These are phyloP conservation scores for Exophiala calicioides DNA, from an alignment of 2,329 filamentous ascomycete species.

Conservation along the genomic window DNA sequence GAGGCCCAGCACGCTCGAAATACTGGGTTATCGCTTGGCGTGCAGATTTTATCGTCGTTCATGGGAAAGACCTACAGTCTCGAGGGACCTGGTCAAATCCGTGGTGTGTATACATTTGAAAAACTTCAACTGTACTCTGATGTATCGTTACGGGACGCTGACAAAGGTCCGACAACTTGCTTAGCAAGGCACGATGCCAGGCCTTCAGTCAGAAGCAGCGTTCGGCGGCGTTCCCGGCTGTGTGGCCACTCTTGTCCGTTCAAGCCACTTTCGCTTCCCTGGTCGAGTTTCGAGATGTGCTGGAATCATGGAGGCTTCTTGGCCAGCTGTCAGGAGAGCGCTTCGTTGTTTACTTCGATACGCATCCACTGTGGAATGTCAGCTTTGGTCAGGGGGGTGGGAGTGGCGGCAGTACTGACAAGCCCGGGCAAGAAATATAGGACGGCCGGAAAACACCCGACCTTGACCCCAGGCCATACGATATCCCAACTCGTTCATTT, in stretches of 20 bases:
- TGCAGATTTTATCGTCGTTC: constrained; percentile 2
- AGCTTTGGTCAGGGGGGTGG: constrained; percentile 18
- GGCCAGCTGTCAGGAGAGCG: constrained; percentile 75
- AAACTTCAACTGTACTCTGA: constrained; percentile 12
- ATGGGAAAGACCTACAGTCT: too few species aligned
- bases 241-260: constrained; percentile 47
- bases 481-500: constrained; percentile 88
- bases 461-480: constrained; percentile 97
- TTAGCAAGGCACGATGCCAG: not conserved
- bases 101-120: constrained; percentile 20
- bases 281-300: constrained; percentile 87
- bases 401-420: constrained; percentile 60
- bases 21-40: not conserved
- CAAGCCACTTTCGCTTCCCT: constrained; percentile 76
- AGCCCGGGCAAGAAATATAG: constrained; percentile 85
- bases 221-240: constrained; percentile 22
- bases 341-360: constrained; percentile 89
- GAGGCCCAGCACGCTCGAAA: not conserved
- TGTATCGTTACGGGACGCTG: constrained; percentile 3
- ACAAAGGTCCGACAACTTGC: not conserved
- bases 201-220: constrained; percentile 15
- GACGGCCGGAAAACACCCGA: constrained; percentile 81
- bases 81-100: too few species aligned
- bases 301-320: constrained; percentile 71
- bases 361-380: constrained; percentile 69